Evolutionary conservation across 2,329 filamentous ascomycete species (phyloP), one percentile per base, ranked within the genome.

Genomic region (Eurotiales sp.): DNA sequence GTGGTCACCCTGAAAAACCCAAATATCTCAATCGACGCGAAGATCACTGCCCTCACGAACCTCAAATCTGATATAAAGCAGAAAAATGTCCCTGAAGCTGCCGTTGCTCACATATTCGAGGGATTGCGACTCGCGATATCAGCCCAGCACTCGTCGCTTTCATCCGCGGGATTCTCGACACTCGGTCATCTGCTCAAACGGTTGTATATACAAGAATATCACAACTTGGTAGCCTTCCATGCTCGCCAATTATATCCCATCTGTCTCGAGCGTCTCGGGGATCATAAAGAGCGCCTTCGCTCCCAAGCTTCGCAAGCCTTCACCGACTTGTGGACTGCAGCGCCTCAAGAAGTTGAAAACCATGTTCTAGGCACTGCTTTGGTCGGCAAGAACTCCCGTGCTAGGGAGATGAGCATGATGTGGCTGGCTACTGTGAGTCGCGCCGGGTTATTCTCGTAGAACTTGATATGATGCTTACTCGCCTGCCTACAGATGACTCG

Each of bases 41-140:
- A 90, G 66, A 79, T 90, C 57, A 77, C 82, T 57, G 80, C 82
- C 49, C 82, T 96, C 60, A 88, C 84, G 54, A 78, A 76, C 62
- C 77, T 91, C 71, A 95, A 96, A 72, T 90, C 88, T 39, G 82
- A 84, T 67, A 96, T 96, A 77, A 96, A 96, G 71, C 90, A 95
- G 70, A 86, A 88, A 67, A 90, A 90, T 74, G 88, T 96, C 41
- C 89, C 90, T 55, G 89, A 95, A 29, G 58, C 60, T 36, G 80
- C 80, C 61, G 81, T 95, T 60, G 72, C 82, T 22, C 77, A 82
- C 52, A 82, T 96, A 57, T 95, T 96, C 71, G 90, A 96, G 55
- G 88, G 86, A 57, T 78, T 95, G 62, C 86, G 86, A 56, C 74
- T 84, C 48, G 87, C 89, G 54, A 86, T 92, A 58, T 75, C 78